Conservation (phyloP, 495 filamentous ascomycete species). For the Daldinia vernicosa region DNA sequence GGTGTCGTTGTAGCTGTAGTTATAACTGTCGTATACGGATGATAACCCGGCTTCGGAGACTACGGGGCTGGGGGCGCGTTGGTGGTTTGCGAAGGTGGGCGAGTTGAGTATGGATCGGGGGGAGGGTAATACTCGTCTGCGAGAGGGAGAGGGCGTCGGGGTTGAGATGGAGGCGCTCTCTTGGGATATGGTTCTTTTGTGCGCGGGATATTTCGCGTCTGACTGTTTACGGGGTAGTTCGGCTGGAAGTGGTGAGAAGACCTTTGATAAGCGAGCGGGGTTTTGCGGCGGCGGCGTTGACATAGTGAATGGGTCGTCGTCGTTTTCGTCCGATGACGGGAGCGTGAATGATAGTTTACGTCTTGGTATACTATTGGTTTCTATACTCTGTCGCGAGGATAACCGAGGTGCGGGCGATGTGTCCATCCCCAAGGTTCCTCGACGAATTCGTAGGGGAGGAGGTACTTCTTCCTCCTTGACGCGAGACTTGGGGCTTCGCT, state of each 20-base stretch:
- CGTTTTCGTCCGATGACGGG: constrained; percentile 2
- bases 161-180: constrained; percentile 14
- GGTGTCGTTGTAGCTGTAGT: constrained; percentile 18
- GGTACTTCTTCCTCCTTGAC: constrained; percentile 19
- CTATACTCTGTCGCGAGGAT: neutral
- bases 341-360: constrained; percentile 10
- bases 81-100: constrained; percentile 11
- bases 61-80: constrained; percentile 37
- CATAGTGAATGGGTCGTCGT: constrained; percentile 41
- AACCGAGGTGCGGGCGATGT: neutral
- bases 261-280: constrained; percentile 38
- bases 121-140: constrained; percentile 21
- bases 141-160: constrained; percentile 37
- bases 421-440: constrained; percentile 25
- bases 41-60: constrained; percentile 43
- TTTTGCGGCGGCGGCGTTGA: constrained; percentile 17
- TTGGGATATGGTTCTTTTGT: neutral
- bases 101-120: constrained; percentile 33
- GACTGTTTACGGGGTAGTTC: constrained; percentile 4
- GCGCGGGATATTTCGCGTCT: neutral
- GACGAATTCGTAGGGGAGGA: constrained; percentile 23
- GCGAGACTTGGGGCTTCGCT: constrained; percentile 11
- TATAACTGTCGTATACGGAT: constrained; percentile 47
- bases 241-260: constrained; percentile 37
- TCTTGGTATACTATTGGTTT: neutral